Percentiles rank a stretch among this genome's conserved stretches.
These are phyloP conservation scores for Botryotinia narcissicola DNA, from an alignment of 2,329 filamentous ascomycete species.

Conservation along the genomic window DNA sequence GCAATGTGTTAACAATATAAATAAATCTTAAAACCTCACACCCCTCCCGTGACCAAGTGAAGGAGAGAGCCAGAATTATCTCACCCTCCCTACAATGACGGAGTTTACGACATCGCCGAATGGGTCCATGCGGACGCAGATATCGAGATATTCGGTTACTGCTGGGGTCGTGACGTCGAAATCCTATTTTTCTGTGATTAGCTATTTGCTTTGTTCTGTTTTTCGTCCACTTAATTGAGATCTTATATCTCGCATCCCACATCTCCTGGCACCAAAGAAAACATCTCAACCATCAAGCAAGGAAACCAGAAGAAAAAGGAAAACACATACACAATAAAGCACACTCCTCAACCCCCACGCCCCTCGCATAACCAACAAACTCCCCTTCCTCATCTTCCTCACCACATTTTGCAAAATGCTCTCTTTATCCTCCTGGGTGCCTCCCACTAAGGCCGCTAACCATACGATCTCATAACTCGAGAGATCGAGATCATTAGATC, in stretches of 20 bases:
- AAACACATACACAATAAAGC: slow-evolving; percentile 46
- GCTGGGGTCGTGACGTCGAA: slow-evolving; percentile 42
- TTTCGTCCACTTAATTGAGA: background rate
- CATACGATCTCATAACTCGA: slow-evolving; percentile 47
- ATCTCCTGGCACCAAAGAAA: background rate
- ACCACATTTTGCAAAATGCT: slow-evolving; percentile 41
- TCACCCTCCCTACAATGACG: slow-evolving; percentile 42
- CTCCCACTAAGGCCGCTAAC: slow-evolving; percentile 50
- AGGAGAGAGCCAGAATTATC: background rate
- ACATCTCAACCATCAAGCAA: background rate
- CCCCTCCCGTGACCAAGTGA: background rate
- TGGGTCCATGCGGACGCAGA: slow-evolving; percentile 47
- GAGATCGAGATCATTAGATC: slow-evolving; percentile 31
- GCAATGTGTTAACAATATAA: background rate
- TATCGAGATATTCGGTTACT: slow-evolving; percentile 40
- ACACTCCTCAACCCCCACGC: slow-evolving; percentile 45
- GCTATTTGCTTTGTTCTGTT: background rate
- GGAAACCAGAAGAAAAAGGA: background rate
- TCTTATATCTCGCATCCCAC: background rate
- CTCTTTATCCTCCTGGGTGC: slow-evolving; percentile 44
- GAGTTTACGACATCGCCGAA: slow-evolving; percentile 51
- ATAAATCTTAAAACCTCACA: background rate
- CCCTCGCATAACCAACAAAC: slow-evolving; percentile 47
- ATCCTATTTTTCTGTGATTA: slow-evolving; percentile 31
- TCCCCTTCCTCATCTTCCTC: slow-evolving; percentile 43